These are phyloP conservation scores for Breviolum minutum DNA, from an alignment of 73 alveolate genomes.

Conservation along the genomic window DNA sequence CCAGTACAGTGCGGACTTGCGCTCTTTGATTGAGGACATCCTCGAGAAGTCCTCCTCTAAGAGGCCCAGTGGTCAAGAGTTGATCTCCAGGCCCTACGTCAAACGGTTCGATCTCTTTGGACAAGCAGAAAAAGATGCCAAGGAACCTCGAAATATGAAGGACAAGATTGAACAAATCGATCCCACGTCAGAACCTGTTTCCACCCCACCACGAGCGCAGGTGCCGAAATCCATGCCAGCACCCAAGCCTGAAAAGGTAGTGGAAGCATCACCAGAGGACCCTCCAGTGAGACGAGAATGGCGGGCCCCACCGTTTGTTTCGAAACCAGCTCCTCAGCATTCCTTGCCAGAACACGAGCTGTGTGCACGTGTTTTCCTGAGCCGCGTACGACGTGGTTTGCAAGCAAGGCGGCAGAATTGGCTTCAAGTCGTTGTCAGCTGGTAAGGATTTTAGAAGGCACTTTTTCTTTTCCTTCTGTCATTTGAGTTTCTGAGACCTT, in stretches of 20 bases:
- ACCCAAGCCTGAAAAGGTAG: constrained; percentile 41
- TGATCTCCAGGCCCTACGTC: constrained; percentile 68
- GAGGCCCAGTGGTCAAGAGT: constrained; percentile 86
- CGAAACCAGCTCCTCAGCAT: constrained; percentile 78
- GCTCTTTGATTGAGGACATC: constrained; percentile 76
- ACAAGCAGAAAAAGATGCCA: constrained; percentile 81
- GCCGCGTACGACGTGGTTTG: constrained; percentile 91
- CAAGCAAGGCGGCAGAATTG: constrained; percentile 88
- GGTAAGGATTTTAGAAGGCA: too few species aligned
- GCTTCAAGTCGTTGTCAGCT: constrained; percentile 62
- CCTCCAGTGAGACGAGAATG: constrained; percentile 72
- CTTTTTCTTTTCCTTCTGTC: too few species aligned
- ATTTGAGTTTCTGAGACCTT: too few species aligned
- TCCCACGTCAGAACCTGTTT: constrained; percentile 13
- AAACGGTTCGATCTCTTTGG: constrained; percentile 65
- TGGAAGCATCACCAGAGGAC: constrained; percentile 43
- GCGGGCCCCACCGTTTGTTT: constrained; percentile 88
- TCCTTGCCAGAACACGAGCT: constrained; percentile 77
- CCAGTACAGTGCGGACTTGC: constrained; percentile 84
- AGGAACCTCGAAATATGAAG: constrained; percentile 13
- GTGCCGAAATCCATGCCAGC: constrained; percentile 2
- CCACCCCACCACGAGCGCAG: constrained; percentile 55
- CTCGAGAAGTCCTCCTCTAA: constrained; percentile 69
- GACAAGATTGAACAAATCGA: not conserved
- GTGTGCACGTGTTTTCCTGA: constrained; percentile 75